Evolutionary conservation across 495 filamentous ascomycete species (phyloP), one percentile per base, ranked within the genome.

Genomic region (Daldinia caldariorum): DNA sequence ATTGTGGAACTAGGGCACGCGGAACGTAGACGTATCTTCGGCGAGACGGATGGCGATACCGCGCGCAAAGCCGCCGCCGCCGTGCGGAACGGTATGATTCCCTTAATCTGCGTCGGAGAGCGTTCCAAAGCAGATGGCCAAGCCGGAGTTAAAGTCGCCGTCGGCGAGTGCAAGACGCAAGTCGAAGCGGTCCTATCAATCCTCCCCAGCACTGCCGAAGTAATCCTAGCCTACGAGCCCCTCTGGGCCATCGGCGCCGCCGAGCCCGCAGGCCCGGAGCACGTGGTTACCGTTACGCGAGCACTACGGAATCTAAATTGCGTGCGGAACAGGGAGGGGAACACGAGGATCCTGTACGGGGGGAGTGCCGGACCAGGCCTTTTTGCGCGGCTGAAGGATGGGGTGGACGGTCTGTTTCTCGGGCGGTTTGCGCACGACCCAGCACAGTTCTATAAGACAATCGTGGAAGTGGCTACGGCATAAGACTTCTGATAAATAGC

Each of bases 161-260:
- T 90, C 1, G 62, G 81, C 4, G 91, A 94, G 77, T 92, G 90
- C 62, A 79, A 80, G 34, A 76, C 79, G 16, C 90, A 94, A 66
- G 83, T 95, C 13, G 80, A 81, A 20, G 81, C 85, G 2, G 87
- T 91, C 7, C 72, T 95, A 16, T 78, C 78, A 13, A 85, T 82
- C 0, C 79, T 94, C 22, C 83, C 86, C 0, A 78, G 74, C 2
- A 81, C 87, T 9, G 85, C 84, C 1, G 87, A 93, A n/a, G 85
- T 94, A 18, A 88, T 94, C 13, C 83, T 95, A 41, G 93, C 92
- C 3, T 97, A 97, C 76, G 93, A 97, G 81, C 92, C 92, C 10
- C 91, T 94, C 0, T 96, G 92, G 92, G 92, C 92, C 0, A 96
- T 96, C 78, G 92, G 92, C 3, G 85, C 91, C 31, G 79, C 81